Evolutionary conservation across 495 filamentous ascomycete genomes (phyloP).

Genomic region (Penicillium manginii): DNA sequence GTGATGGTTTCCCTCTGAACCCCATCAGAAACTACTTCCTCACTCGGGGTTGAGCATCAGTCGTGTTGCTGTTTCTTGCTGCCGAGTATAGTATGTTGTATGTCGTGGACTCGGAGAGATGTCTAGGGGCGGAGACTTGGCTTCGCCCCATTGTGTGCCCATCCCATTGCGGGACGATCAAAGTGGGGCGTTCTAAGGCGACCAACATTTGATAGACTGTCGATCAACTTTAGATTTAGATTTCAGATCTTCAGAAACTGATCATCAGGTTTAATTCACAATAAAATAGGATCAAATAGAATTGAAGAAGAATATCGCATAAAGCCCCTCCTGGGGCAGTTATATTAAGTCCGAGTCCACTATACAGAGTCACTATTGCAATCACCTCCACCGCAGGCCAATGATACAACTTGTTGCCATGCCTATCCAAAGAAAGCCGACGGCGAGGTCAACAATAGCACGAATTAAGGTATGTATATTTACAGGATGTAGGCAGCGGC

Average conservation of each 20-base stretch:
- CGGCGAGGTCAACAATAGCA: slow-evolving; percentile 1
- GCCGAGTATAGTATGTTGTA: too few relatives aligned
- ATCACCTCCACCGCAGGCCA: background rate
- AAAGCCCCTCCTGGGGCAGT: background rate
- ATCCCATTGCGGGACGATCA: too few relatives aligned
- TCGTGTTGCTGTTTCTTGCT: background rate
- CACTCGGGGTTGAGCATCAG: background rate
- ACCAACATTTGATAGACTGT: too few relatives aligned
- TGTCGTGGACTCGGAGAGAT: too few relatives aligned
- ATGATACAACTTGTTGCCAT: background rate
- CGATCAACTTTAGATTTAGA: too few relatives aligned
- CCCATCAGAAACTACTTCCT: background rate
- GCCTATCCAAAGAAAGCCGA: background rate
- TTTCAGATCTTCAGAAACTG: background rate
- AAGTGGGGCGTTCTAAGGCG: too few relatives aligned
- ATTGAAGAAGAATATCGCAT: background rate
- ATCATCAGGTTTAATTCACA: background rate
- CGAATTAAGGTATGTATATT: slow-evolving; percentile 21
- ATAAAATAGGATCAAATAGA: background rate
- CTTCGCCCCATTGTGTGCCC: too few relatives aligned
- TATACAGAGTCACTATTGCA: slow-evolving; percentile 5
- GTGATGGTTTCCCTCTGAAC: background rate
- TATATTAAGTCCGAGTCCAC: slow-evolving; percentile 6
- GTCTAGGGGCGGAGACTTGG: too few relatives aligned
- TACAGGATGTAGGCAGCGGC: slow-evolving; percentile 40